Evolutionary conservation across 805 yeast species (phyloP).

Genomic region (Nakazawaea holstii): DNA sequence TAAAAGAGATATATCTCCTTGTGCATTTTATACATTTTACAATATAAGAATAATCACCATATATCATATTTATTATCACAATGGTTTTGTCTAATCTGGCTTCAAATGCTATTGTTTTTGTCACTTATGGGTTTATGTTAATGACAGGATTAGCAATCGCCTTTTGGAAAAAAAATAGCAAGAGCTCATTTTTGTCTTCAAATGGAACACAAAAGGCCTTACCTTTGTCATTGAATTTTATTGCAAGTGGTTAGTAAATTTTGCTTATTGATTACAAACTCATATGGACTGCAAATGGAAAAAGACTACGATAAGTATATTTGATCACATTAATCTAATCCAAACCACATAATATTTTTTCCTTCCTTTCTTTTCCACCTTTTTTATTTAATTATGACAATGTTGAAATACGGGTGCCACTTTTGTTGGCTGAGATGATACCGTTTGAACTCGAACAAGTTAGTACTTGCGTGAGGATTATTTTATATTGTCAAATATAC

Average conservation of each 20-base stretch:
- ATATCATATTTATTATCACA: too few relatives aligned
- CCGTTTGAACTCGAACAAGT: constrained; percentile 81
- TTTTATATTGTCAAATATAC: constrained; percentile 30
- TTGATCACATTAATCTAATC: constrained; percentile 7
- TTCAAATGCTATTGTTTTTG: constrained; percentile 59
- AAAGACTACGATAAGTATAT: constrained; percentile 10
- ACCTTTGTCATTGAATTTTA: constrained; percentile 81
- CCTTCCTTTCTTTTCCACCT: neutral
- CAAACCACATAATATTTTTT: neutral
- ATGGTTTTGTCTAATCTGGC: constrained; percentile 18
- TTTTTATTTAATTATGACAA: neutral
- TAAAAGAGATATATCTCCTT: neutral
- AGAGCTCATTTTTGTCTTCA: constrained; percentile 61
- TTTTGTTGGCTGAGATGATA: constrained; percentile 58
- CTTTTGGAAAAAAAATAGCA: constrained; percentile 43
- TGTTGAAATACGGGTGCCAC: constrained; percentile 42
- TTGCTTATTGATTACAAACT: neutral
- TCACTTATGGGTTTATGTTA: constrained; percentile 51
- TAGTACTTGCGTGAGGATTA: constrained; percentile 78
- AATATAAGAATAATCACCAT: too few relatives aligned
- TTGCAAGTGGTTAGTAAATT: constrained; percentile 76
- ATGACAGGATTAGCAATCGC: constrained; percentile 56
- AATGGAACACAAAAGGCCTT: constrained; percentile 77
- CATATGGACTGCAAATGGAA: neutral
- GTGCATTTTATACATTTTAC: too few relatives aligned